Conservation (phyloP, 495 filamentous ascomycete genomes). For the Aspergillus egyptiacus region DNA sequence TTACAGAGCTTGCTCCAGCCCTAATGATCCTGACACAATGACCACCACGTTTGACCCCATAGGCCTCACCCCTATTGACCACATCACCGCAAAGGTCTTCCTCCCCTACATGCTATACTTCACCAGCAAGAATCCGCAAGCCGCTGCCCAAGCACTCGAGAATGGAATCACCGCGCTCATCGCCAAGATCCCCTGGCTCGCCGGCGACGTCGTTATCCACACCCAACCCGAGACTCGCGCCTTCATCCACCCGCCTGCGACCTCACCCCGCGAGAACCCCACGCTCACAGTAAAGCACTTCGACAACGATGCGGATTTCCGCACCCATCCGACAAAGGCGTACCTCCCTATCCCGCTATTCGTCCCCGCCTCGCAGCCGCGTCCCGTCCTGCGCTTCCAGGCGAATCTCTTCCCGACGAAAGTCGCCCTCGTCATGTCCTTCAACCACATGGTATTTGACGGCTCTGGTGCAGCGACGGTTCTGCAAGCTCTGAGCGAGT, state of each 20-base stretch:
- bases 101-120: constrained; percentile 6
- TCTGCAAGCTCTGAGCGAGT: constrained; percentile 2
- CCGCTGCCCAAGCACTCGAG: neutral
- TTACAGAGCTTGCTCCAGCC: no score
- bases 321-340: neutral
- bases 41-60: neutral
- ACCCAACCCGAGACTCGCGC: neutral
- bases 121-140: neutral
- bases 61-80: constrained; percentile 4
- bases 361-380: constrained; percentile 3
- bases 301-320: neutral
- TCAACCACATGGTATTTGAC: constrained; percentile 8
- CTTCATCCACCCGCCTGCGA: neutral
- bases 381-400: constrained; percentile 10
- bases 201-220: no score
- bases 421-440: constrained; percentile 3
- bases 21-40: neutral
- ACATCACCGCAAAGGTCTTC: constrained; percentile 2
- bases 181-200: constrained; percentile 3
- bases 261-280: neutral
- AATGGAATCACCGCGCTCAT: neutral
- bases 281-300: constrained; percentile 5
- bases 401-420: constrained; percentile 10
- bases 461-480: constrained; percentile 4
- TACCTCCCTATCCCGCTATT: constrained; percentile 9